A percentile compares a stretch with the other conserved stretches of the same genome.
Conservation (phyloP, 179 eudicot species). For the Nepenthes alata region DNA sequence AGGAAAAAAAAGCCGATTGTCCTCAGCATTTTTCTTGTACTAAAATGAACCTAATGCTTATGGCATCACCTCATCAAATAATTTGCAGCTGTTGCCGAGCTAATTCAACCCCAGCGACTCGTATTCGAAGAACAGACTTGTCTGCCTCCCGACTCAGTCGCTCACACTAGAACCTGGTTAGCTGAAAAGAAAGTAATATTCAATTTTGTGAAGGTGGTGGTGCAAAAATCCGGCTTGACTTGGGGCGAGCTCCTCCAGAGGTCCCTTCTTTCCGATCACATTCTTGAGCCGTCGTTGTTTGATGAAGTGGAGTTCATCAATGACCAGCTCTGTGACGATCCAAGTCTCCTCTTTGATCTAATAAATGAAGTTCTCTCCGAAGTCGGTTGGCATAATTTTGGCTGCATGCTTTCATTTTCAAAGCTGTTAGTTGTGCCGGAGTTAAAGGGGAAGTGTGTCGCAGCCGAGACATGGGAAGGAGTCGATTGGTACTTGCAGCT, state of each 20-base stretch:
- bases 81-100: constrained; percentile 26
- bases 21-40: background rate
- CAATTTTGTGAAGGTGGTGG: constrained; percentile 47
- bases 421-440: constrained; percentile 25
- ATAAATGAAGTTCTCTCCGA: constrained; percentile 56
- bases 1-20: background rate
- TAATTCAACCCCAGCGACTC: constrained; percentile 50
- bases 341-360: constrained; percentile 66
- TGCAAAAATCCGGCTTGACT: constrained; percentile 50
- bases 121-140: constrained; percentile 39
- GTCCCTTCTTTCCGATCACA: constrained; percentile 32
- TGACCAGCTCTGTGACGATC: constrained; percentile 39
- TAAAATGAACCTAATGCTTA: background rate
- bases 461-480: constrained; percentile 49
- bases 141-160: constrained; percentile 2
- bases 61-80: background rate
- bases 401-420: constrained; percentile 29
- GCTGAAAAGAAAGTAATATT: constrained; percentile 37
- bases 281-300: constrained; percentile 51
- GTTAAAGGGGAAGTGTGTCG: constrained; percentile 34
- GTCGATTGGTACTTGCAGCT: constrained; percentile 43
- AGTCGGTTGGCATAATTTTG: constrained; percentile 34
- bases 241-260: constrained; percentile 43
- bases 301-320: constrained; percentile 52
- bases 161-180: constrained; percentile 18